Base-by-base conservation (phyloP, 306 rosid species). In the Sicyos baderoa region DNA sequence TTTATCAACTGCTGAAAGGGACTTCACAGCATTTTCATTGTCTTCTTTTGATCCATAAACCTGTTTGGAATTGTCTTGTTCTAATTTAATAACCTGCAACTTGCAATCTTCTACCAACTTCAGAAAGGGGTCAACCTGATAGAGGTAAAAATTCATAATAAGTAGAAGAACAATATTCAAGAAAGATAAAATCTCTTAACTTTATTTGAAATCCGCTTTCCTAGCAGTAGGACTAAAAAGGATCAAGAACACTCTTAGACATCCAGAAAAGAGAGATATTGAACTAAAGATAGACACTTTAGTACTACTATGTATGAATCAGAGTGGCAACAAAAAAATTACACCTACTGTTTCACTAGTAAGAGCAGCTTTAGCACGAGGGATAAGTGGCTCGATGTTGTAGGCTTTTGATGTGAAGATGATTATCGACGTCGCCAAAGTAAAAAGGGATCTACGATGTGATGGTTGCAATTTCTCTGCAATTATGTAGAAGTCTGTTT, bases 51-150 rank as follows among this genome's bases (percentile, higher is more conserved):
- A 86, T 62, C 92, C 96, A 62, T 84, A 89, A 44, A 21, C 57
- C 65, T 78, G 74, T 57, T 37, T 76, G 47, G 56, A 50, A 71
- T 73, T 75, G 32, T 76, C 80, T 40, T 78, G 75, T 68, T 62
- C 77, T 70, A 29, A 68, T 40, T 54, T 56, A 58, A 75, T 61
- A 61, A 72, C 83, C 56, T 83, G 83, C 80, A 89, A 80, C 82
- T 86, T 89, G 82, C 61, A 50, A 64, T 89, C 92, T 35, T 78
- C 92, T 74, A 82, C 82, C 75, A 89, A 78, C 60, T n/a, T 63
- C 57, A 89, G 92, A 82, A 81, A 86, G 56, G 96, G 96, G 70
- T 89, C 96, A 89, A 81, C 79, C 96, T 86, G 87, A 75, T 42
- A 16, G 12, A 12, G 2, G 65, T 18, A 32, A 32, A 37, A 11